Evolutionary conservation across 208 protist genomes (phyloP).

Genomic region (Endotrypanum monterogeii): DNA sequence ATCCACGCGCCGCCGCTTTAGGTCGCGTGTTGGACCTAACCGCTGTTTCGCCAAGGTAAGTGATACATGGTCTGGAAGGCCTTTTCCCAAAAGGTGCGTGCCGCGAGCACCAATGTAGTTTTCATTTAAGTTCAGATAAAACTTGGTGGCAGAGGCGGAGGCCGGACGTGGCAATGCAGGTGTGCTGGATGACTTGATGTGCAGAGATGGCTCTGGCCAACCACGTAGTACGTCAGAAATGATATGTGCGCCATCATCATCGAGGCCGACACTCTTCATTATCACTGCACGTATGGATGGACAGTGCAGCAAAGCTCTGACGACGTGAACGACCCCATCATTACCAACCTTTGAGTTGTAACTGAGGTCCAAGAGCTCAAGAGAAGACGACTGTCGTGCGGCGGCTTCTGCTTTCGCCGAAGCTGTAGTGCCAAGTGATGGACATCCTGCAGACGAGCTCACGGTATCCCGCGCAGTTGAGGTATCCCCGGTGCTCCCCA

Average conservation of each 20-base stretch:
- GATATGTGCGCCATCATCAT: conserved; percentile 57
- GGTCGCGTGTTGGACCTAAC: neutral
- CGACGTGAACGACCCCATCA: conserved; percentile 55
- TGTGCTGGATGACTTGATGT: neutral
- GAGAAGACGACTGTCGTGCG: conserved; percentile 9
- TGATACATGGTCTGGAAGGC: conserved; percentile 68
- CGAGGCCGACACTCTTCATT: conserved; percentile 62
- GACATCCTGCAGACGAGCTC: neutral
- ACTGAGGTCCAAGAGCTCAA: conserved; percentile 87
- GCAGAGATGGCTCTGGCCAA: conserved; percentile 39
- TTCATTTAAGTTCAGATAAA: conserved; percentile 84
- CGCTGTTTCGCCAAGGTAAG: conserved; percentile 75
- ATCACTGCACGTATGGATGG: conserved; percentile 64
- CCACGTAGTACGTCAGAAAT: conserved; percentile 46
- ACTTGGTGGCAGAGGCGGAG: conserved; percentile 34
- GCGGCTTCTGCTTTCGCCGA: neutral
- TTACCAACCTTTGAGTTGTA: conserved; percentile 84
- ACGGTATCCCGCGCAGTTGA: neutral
- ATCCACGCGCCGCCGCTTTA: conserved; percentile 12
- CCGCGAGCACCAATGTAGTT: conserved; percentile 76
- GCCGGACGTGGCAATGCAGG: conserved; percentile 13
- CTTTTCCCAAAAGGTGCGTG: conserved; percentile 56
- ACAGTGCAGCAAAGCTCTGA: conserved; percentile 40
- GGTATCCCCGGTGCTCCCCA: conserved; percentile 20
- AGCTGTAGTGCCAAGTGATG: neutral